These are phyloP conservation scores for Aspergillus persii DNA, from an alignment of 2,329 filamentous ascomycete species.

Conservation along the genomic window DNA sequence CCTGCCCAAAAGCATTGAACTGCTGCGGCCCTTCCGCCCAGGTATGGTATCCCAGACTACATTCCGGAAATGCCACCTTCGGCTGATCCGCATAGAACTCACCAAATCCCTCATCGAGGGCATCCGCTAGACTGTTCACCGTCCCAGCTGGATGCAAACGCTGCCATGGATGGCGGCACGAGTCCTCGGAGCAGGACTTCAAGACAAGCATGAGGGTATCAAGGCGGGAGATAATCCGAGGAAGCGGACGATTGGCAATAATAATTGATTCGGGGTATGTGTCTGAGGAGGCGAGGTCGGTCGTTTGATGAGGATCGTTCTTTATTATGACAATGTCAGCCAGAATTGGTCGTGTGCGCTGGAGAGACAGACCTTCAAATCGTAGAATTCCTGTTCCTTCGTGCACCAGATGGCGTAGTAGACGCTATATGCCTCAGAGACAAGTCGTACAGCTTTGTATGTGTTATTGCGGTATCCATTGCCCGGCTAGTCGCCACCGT, in stretches of 20 bases:
- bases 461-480: slow-evolving; percentile 49
- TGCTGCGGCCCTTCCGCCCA: slow-evolving; percentile 55
- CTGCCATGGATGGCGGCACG: slow-evolving; percentile 58
- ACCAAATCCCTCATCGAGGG: slow-evolving; percentile 51
- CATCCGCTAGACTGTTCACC: slow-evolving; percentile 53
- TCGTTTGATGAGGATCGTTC: slow-evolving; percentile 54
- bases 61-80: slow-evolving; percentile 53
- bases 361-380: slow-evolving; percentile 50
- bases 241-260: slow-evolving; percentile 18
- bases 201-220: slow-evolving; percentile 60
- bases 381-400: slow-evolving; percentile 65
- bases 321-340: slow-evolving; percentile 21
- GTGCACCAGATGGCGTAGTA: slow-evolving; percentile 70
- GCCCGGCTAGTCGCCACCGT: slow-evolving; percentile 13
- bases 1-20: slow-evolving; percentile 18
- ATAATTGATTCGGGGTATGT: slow-evolving; percentile 8
- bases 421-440: slow-evolving; percentile 56
- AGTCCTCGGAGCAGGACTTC: slow-evolving; percentile 58
- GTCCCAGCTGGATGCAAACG: slow-evolving; percentile 54
- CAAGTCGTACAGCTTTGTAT: slow-evolving; percentile 60
- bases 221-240: slow-evolving; percentile 50
- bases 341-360: background rate
- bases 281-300: slow-evolving; percentile 41
- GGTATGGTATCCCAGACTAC: slow-evolving; percentile 56
- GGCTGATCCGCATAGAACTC: slow-evolving; percentile 53